A percentile compares a stretch with the other conserved stretches of the same genome.
Conservation (phyloP, 2,329 filamentous ascomycete species). For the Dryadomyces quercivorus region DNA sequence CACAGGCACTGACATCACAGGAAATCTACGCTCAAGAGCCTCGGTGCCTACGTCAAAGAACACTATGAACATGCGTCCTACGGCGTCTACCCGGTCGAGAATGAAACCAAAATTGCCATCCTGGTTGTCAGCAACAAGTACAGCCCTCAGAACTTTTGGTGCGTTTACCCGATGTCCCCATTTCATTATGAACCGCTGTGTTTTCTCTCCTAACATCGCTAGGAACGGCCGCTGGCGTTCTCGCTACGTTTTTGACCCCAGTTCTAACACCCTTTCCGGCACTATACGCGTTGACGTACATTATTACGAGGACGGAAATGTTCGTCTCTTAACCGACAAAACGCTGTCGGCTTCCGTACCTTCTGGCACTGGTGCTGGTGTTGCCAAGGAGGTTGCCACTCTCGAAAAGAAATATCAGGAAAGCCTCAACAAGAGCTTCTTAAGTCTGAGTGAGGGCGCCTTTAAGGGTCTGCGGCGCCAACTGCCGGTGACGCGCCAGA, state of each 20-base stretch:
- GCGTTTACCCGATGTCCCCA: slow-evolving; percentile 13
- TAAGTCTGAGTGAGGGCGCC: slow-evolving; percentile 76
- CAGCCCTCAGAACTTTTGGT: slow-evolving; percentile 97
- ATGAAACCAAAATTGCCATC: slow-evolving; percentile 65
- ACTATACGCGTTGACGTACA: slow-evolving; percentile 89
- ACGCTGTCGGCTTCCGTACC: slow-evolving; percentile 50
- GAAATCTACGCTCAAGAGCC: slow-evolving; percentile 70
- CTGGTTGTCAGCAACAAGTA: slow-evolving; percentile 92
- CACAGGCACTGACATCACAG: slow-evolving; percentile 27
- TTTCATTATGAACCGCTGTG: not conserved
- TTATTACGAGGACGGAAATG: slow-evolving; percentile 99
- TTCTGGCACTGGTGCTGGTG: slow-evolving; percentile 50
- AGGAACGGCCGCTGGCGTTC: slow-evolving; percentile 97
- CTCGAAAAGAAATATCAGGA: slow-evolving; percentile 92
- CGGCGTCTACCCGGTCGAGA: slow-evolving; percentile 70
- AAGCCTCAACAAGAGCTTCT: slow-evolving; percentile 85
- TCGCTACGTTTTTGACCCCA: slow-evolving; percentile 65
- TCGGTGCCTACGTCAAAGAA: slow-evolving; percentile 67
- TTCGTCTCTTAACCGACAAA: slow-evolving; percentile 84
- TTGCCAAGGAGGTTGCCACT: slow-evolving; percentile 65
- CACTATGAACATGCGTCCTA: slow-evolving; percentile 77
- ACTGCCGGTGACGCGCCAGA: slow-evolving; percentile 90
- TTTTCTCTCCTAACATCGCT: not conserved
- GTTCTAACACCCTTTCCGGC: slow-evolving; percentile 58
- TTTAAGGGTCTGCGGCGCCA: slow-evolving; percentile 91